phyloP scores from a whole-genome alignment of 2,329 filamentous ascomycete species.

The Periconia sp. region DNA sequence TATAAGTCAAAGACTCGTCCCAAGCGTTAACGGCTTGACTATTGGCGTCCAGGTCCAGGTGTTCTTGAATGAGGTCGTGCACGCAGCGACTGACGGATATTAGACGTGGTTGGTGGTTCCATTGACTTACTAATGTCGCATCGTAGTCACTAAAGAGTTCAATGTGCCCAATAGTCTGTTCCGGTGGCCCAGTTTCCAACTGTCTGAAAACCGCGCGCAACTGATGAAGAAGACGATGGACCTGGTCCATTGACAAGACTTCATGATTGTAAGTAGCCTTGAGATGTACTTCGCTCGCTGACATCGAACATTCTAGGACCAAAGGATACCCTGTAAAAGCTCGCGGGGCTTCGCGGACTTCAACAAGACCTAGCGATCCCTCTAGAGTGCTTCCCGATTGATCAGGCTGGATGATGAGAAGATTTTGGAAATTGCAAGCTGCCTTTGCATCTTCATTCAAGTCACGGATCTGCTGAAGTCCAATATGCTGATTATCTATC shows the following conservation, averaged over 20 bases:
- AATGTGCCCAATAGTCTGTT: too few species aligned
- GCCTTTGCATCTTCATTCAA: background rate
- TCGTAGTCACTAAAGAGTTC: too few species aligned
- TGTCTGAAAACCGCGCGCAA: too few species aligned
- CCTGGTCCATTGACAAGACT: too few species aligned
- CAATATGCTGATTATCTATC: background rate
- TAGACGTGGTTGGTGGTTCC: background rate
- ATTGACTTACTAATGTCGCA: too few species aligned
- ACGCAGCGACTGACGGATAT: too few species aligned
- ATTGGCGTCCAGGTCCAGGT: slow-evolving; percentile 6
- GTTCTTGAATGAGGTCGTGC: too few species aligned
- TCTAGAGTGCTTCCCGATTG: background rate
- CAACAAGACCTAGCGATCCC: background rate
- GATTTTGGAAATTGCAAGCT: background rate
- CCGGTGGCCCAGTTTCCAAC: too few species aligned
- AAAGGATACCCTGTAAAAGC: background rate
- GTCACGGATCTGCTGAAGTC: background rate
- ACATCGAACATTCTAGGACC: background rate
- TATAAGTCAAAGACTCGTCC: slow-evolving; percentile 16
- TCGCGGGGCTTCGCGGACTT: background rate
- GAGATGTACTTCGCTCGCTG: too few species aligned
- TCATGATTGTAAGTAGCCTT: too few species aligned
- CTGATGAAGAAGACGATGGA: too few species aligned
- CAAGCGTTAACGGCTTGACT: slow-evolving; percentile 19
- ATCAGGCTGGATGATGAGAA: background rate